phyloP scores from a whole-genome alignment of 371 early-diverging fungal species.

The Batrachochytrium dendrobatidis region DNA sequence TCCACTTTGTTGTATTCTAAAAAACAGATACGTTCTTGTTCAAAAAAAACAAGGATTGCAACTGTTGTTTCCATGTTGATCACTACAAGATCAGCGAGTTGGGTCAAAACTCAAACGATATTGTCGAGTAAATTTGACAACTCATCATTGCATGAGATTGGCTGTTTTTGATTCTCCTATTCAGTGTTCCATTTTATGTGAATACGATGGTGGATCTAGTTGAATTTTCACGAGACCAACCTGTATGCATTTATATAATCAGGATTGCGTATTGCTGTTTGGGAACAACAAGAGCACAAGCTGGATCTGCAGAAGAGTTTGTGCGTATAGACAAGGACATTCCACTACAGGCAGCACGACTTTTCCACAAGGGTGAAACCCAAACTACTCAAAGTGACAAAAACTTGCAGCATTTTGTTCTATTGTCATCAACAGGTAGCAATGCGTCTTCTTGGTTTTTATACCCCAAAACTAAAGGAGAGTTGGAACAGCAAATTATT shows the following conservation, averaged over 20 bases:
- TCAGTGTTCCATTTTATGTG: no score
- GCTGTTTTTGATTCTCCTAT: neutral
- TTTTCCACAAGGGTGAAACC: slow-evolving; percentile 9
- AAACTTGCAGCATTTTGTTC: slow-evolving; percentile 3
- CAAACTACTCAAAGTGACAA: neutral
- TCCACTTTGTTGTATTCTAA: no score
- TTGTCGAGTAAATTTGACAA: neutral
- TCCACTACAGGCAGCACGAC: slow-evolving; percentile 1
- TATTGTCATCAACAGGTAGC: slow-evolving; percentile 27
- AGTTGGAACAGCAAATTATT: slow-evolving; percentile 29
- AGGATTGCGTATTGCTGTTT: neutral
- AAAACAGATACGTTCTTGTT: no score
- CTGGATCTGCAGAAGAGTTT: slow-evolving; percentile 7
- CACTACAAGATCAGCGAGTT: neutral
- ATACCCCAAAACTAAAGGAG: slow-evolving; percentile 64
- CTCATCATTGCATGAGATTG: neutral
- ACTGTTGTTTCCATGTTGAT: no score
- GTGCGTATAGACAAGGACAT: neutral
- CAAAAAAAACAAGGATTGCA: neutral
- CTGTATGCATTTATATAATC: neutral
- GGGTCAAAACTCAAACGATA: neutral
- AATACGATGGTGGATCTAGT: neutral
- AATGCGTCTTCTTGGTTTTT: slow-evolving; percentile 53
- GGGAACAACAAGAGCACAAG: slow-evolving; percentile 4
- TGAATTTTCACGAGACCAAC: neutral